Conservation (phyloP, 176 grass and related monocot species). For the Thinopyrum elongatum region DNA sequence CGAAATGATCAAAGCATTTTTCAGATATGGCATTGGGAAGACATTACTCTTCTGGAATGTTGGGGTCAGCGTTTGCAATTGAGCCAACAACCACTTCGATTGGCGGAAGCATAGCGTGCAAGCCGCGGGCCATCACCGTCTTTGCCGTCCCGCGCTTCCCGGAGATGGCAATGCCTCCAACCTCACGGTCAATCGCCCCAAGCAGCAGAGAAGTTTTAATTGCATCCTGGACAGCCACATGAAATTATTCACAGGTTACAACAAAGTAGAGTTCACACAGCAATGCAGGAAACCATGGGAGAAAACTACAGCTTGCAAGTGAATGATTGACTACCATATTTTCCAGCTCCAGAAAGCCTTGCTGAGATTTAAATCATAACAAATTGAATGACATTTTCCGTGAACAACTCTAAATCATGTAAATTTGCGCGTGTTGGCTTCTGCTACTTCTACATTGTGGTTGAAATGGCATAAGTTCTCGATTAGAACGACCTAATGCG, state of each 20-base stretch:
- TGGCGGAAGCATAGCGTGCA: conserved; percentile 95
- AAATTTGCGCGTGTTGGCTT: neutral
- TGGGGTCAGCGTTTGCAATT: conserved; percentile 77
- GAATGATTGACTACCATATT: neutral
- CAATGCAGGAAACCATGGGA: neutral
- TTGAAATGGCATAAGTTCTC: neutral
- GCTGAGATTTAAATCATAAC: neutral
- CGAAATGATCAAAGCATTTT: neutral
- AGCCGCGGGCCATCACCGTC: conserved; percentile 94
- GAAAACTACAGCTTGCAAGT: neutral
- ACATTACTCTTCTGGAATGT: conserved; percentile 67
- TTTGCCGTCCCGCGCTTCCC: conserved; percentile 92
- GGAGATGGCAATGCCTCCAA: conserved; percentile 97
- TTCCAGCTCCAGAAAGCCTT: neutral
- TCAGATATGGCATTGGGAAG: conserved; percentile 9
- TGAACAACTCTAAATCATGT: neutral
- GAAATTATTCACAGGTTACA: conserved; percentile 7
- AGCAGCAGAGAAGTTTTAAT: conserved; percentile 91
- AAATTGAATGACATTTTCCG: neutral
- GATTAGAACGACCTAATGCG: conserved; percentile 2
- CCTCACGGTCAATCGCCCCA: conserved; percentile 80
- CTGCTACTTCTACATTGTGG: neutral
- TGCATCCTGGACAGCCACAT: conserved; percentile 53
- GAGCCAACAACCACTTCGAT: conserved; percentile 90
- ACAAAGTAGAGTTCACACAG: neutral